Evolutionary conservation across 1,139 yeast genomes (phyloP).

Genomic region (Geotrichum candidum): DNA sequence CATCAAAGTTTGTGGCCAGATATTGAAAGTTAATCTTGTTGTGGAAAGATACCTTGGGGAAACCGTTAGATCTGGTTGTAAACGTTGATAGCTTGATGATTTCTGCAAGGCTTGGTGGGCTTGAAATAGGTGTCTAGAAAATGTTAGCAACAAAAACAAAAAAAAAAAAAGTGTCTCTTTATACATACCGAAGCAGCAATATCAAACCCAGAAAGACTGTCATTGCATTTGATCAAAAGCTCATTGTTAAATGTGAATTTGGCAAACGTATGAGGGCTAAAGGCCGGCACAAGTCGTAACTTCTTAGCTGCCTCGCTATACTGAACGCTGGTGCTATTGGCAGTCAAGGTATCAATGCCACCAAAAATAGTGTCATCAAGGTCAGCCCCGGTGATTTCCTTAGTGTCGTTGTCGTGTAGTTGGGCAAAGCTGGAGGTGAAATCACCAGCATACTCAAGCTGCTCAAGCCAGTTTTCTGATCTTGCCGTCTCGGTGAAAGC

Average conservation of each 20-base stretch:
- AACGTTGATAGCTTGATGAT: not conserved
- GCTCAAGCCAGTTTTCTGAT: slow-evolving; percentile 13
- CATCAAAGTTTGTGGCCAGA: slow-evolving; percentile 6
- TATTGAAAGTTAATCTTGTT: slow-evolving; percentile 20
- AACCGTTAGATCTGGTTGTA: slow-evolving; percentile 18
- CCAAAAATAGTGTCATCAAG: slow-evolving; percentile 54
- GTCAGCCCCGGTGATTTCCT: slow-evolving; percentile 28
- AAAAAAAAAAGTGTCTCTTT: not conserved
- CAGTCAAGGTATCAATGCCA: slow-evolving; percentile 31
- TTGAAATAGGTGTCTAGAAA: not conserved
- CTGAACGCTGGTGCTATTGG: slow-evolving; percentile 20
- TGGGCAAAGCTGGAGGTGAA: slow-evolving; percentile 12
- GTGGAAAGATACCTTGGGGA: slow-evolving; percentile 22
- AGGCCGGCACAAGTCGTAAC: slow-evolving; percentile 25
- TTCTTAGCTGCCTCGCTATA: slow-evolving; percentile 25
- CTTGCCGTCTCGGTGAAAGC: not conserved
- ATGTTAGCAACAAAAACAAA: not conserved
- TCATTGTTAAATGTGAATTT: slow-evolving; percentile 21
- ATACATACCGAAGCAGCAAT: not conserved
- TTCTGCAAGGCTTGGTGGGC: not conserved
- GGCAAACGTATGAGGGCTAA: slow-evolving; percentile 22
- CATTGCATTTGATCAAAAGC: slow-evolving; percentile 14
- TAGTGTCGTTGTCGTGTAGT: not conserved
- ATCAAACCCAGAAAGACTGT: slow-evolving; percentile 11
- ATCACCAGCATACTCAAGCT: slow-evolving; percentile 9